Base-by-base conservation (phyloP, 2,329 filamentous ascomycete species). In the Colletotrichum sidae region DNA sequence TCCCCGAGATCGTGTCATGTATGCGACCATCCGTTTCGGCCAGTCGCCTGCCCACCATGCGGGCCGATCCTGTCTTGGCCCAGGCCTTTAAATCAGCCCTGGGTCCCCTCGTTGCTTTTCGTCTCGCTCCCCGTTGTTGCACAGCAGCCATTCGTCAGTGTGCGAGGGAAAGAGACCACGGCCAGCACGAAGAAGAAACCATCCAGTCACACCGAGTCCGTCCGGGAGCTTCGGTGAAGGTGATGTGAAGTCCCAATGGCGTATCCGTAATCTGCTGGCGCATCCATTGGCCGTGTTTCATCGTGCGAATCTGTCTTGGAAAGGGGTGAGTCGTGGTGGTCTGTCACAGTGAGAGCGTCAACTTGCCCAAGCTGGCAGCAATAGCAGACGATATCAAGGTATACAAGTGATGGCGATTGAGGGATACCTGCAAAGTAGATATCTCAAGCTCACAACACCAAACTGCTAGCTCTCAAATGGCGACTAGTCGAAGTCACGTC, bases 1-100 rank as follows among this genome's bases (percentile, higher is more conserved):
- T 55, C 46, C 50, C 57, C 57, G 57, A 55, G 62, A 65, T 61
- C 62, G 47, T 56, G 39, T 46, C 11, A 55, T 55, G 61, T 55
- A 65, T 50, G 51, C 61, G 45, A 51, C 61, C 61, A 41, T 51
- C 55, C 39, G 17, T 34, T 34, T 44, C n/a, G 37, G 39, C 44
- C 34, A 34, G 11, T 9, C 25, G 37, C 25, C 41, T 52, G 50
- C 56, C 49, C 56, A 25, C 57, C 45, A 13, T 55, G 57, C 62
- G 57, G 62, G 57, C 62, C 57, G 62, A 65, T 61, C 62, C 62
- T 61, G 57, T 52, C 62, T 60, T 65, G 57, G 57, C 62, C 47
- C n/a, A 25, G 25, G 50, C 34, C 46, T 52, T 37, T 45, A 45
- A 55, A 33, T 45, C 60, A 46, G 54, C 47, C 50, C 15, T 15